These are phyloP conservation scores for Metschnikowia chrysomelidarum DNA, from an alignment of 805 yeast species.

Conservation along the genomic window DNA sequence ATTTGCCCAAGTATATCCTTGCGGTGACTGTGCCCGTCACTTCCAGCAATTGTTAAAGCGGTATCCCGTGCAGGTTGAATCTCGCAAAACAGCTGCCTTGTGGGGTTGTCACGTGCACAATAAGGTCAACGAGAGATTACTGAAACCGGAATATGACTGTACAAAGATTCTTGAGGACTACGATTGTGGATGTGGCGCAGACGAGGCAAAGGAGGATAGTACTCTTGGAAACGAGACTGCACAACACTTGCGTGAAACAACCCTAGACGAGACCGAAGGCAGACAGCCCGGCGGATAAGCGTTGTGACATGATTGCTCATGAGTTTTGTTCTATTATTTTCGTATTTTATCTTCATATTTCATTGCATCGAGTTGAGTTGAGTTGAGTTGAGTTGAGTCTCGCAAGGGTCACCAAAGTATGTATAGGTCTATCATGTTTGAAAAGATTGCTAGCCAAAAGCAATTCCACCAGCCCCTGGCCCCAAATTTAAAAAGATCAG, in stretches of 20 bases:
- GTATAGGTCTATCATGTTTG: too few relatives aligned
- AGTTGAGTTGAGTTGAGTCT: too few relatives aligned
- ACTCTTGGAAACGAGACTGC: conserved; percentile 36
- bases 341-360: too few relatives aligned
- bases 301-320: too few relatives aligned
- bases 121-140: conserved; percentile 24
- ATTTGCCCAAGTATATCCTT: conserved; percentile 92
- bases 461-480: too few relatives aligned
- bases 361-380: too few relatives aligned
- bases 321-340: too few relatives aligned
- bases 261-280: conserved; percentile 46
- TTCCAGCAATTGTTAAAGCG: conserved; percentile 66
- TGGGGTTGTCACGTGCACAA: conserved; percentile 82
- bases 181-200: conserved; percentile 93
- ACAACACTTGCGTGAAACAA: conserved; percentile 44
- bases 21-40: conserved; percentile 96
- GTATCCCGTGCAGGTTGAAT: conserved; percentile 80
- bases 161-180: conserved; percentile 81
- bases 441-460: too few relatives aligned
- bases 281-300: conserved; percentile 47
- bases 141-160: conserved; percentile 70
- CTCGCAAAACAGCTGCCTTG: conserved; percentile 77
- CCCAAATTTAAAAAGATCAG: too few relatives aligned
- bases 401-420: too few relatives aligned
- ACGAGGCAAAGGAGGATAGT: conserved; percentile 51